These are phyloP conservation scores for Phaeosphaeriaceae sp. DNA, from an alignment of 2,329 filamentous ascomycete genomes.

Conservation along the genomic window DNA sequence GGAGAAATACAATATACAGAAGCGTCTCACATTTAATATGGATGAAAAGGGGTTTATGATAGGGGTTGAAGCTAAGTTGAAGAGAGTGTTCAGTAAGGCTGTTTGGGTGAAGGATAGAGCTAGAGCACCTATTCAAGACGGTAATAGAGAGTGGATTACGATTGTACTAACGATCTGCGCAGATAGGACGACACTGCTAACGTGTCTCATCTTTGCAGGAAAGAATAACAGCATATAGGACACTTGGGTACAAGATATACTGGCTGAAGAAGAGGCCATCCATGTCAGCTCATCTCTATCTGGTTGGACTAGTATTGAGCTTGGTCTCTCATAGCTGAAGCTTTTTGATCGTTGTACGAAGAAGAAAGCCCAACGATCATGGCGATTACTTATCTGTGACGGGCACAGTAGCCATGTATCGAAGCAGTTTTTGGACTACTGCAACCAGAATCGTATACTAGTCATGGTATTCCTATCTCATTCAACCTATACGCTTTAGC, in stretches of 20 bases:
- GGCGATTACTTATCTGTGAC: not conserved
- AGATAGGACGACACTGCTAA: conserved; percentile 2
- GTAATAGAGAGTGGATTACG: conserved; percentile 6
- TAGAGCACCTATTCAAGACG: conserved; percentile 1
- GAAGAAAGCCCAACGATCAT: not conserved
- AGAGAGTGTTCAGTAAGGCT: conserved; percentile 1
- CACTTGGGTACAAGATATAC: not conserved
- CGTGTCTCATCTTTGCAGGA: not conserved
- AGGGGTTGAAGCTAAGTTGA: not conserved
- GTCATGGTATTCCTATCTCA: conserved; percentile 4
- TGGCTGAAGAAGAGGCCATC: not conserved
- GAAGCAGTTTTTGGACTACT: conserved; percentile 7
- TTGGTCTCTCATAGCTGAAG: conserved; percentile 4
- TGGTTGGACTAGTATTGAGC: conserved; percentile 3
- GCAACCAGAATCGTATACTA: not conserved
- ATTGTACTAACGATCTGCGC: conserved; percentile 1
- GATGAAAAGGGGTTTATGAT: conserved; percentile 1
- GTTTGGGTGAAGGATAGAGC: not conserved
- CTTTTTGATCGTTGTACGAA: conserved; percentile 1
- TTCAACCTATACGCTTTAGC: conserved; percentile 8
- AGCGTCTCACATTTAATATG: not conserved
- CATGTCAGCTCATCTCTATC: not conserved
- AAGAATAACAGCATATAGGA: not conserved
- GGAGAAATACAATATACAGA: not conserved
- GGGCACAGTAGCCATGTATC: conserved; percentile 2